These are phyloP conservation scores for Physcia stellaris DNA, from an alignment of 495 filamentous ascomycete species.

Conservation along the genomic window DNA sequence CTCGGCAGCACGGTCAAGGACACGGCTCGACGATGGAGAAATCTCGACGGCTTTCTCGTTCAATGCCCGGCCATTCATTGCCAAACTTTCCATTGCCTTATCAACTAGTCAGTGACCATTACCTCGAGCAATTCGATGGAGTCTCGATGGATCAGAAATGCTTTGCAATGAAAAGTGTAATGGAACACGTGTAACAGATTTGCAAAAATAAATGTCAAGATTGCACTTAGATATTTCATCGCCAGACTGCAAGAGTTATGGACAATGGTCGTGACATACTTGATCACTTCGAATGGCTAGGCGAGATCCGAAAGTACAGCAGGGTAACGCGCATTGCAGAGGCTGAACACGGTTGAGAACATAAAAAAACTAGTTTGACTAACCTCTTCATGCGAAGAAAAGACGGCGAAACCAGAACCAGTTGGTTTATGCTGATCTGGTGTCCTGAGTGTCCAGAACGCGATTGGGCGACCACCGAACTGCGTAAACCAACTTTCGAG, in stretches of 20 bases:
- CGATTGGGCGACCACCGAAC: conserved; percentile 95
- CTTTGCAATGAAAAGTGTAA: no score
- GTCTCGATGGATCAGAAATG: no score
- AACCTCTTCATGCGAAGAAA: conserved; percentile 98
- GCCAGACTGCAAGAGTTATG: conserved; percentile 1
- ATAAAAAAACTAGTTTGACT: conserved; percentile 24
- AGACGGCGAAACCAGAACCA: conserved; percentile 92
- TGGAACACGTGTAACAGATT: no score
- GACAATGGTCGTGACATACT: background rate
- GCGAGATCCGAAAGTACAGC: no score
- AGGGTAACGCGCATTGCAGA: no score
- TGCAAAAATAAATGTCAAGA: no score
- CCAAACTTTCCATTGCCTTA: conserved; percentile 93
- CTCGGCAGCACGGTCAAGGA: conserved; percentile 87
- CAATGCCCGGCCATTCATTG: conserved; percentile 96
- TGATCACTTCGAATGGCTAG: no score
- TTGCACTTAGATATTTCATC: no score
- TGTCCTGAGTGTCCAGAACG: conserved; percentile 95
- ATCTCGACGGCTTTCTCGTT: conserved; percentile 99
- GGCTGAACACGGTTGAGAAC: no score
- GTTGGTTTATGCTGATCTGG: conserved; percentile 98
- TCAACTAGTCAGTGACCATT: conserved; percentile 8
- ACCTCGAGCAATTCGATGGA: no score
- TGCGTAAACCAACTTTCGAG: conserved; percentile 99
- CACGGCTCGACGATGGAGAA: conserved; percentile 86